Evolutionary conservation across 2,329 filamentous ascomycete species (phyloP).

Genomic region (Sporothrix pseudoabietina): DNA sequence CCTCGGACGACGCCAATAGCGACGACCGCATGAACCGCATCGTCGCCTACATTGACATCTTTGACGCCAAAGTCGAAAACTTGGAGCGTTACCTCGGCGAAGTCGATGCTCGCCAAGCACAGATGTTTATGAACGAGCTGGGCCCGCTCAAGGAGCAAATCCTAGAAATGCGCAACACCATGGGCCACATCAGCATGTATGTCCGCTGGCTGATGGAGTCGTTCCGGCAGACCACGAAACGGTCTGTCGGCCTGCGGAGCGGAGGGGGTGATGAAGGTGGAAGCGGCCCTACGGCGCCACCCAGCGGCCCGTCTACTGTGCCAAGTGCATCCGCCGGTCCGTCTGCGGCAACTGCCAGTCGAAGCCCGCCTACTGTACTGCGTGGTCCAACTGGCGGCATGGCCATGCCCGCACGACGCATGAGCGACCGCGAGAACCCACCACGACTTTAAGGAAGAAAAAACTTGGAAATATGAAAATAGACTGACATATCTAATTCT

Average conservation of each 20-base stretch:
- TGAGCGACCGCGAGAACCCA: constrained; percentile 35
- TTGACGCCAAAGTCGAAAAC: constrained; percentile 59
- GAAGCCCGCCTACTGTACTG: neutral
- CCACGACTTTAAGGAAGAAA: constrained; percentile 29
- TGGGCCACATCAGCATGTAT: constrained; percentile 62
- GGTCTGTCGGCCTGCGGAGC: constrained; percentile 26
- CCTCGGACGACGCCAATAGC: neutral
- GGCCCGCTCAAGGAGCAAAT: constrained; percentile 64
- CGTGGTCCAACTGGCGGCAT: neutral
- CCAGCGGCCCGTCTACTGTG: neutral
- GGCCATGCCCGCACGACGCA: constrained; percentile 26
- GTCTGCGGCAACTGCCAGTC: neutral
- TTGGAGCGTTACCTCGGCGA: constrained; percentile 60
- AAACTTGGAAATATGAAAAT: too few relatives aligned
- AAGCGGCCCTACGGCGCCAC: neutral
- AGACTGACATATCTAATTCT: neutral
- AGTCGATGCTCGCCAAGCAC: constrained; percentile 61
- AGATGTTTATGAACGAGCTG: constrained; percentile 64
- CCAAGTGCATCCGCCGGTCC: neutral
- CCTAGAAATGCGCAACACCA: constrained; percentile 59
- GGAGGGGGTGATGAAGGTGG: constrained; percentile 12
- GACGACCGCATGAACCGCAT: constrained; percentile 45
- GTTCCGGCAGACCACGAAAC: constrained; percentile 33
- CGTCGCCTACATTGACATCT: constrained; percentile 51
- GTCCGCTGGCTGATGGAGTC: constrained; percentile 58